A percentile compares a stretch with the other conserved stretches of the same genome.
Evolutionary conservation across 2,329 filamentous ascomycete genomes (phyloP).

Genomic region (Botrytis medusae): DNA sequence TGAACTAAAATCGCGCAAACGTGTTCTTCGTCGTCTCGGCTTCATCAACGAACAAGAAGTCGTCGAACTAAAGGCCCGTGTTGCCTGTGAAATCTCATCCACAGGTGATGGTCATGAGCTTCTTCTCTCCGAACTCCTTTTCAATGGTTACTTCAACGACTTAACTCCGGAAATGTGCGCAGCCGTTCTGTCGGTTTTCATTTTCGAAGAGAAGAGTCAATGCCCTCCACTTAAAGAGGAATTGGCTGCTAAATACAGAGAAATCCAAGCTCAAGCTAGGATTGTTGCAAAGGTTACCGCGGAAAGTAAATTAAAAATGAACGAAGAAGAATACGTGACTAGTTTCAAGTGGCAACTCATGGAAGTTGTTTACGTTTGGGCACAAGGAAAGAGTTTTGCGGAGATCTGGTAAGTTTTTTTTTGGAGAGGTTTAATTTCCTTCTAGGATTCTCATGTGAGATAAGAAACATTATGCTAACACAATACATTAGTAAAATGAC

Average conservation of each 20-base stretch:
- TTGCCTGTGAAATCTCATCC: slow-evolving; percentile 96
- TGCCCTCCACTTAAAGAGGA: slow-evolving; percentile 77
- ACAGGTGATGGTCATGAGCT: slow-evolving; percentile 81
- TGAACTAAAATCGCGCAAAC: slow-evolving; percentile 93
- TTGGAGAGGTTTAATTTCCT: slow-evolving; percentile 19
- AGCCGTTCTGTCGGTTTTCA: slow-evolving; percentile 85
- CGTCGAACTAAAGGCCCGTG: slow-evolving; percentile 93
- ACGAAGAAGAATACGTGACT: slow-evolving; percentile 90
- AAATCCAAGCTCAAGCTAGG: slow-evolving; percentile 83
- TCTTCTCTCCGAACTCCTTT: slow-evolving; percentile 87
- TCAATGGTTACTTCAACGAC: slow-evolving; percentile 98
- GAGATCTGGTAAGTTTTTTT: slow-evolving; percentile 80
- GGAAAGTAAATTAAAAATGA: slow-evolving; percentile 90
- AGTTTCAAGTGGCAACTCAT: slow-evolving; percentile 93
- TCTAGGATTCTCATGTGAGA: neutral
- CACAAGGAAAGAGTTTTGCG: slow-evolving; percentile 83
- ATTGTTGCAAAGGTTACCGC: slow-evolving; percentile 90
- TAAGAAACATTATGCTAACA: neutral
- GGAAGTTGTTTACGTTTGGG: slow-evolving; percentile 94
- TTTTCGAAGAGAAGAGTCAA: slow-evolving; percentile 94
- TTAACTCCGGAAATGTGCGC: slow-evolving; percentile 84
- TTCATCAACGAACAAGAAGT: slow-evolving; percentile 97
- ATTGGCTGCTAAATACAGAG: slow-evolving; percentile 78
- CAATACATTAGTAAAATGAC: slow-evolving; percentile 83
- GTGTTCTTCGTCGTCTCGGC: slow-evolving; percentile 86